Conservation (phyloP, 2,329 filamentous ascomycete species). For the Rhynchosporium graminicola region DNA sequence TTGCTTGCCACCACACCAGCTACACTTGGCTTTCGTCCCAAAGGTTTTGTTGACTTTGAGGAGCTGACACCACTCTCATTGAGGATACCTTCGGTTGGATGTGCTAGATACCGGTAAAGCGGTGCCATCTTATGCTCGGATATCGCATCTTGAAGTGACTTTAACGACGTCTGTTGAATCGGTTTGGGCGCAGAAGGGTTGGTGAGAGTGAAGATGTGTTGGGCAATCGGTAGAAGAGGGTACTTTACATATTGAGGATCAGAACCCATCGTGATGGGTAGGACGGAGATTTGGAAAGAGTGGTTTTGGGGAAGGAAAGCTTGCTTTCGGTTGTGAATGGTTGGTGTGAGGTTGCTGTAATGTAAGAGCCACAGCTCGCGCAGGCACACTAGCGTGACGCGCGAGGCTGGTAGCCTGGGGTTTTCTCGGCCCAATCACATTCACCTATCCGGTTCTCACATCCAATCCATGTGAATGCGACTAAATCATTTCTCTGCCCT, state of each 20-base stretch:
- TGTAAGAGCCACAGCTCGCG: conserved; percentile 29
- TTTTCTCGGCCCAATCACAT: too few relatives aligned
- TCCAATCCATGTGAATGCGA: too few relatives aligned
- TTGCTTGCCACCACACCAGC: conserved; percentile 76
- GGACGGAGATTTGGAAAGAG: not conserved
- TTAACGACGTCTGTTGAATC: conserved; percentile 69
- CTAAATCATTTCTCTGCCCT: too few relatives aligned
- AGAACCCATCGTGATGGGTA: conserved; percentile 59
- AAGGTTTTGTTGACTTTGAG: conserved; percentile 52
- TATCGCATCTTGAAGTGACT: conserved; percentile 80
- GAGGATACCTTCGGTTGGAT: conserved; percentile 67
- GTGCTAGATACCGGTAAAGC: conserved; percentile 80
- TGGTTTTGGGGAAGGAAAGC: conserved; percentile 6
- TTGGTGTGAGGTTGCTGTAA: conserved; percentile 10
- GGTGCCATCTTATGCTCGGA: conserved; percentile 83
- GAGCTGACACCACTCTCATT: conserved; percentile 52
- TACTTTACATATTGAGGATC: conserved; percentile 86
- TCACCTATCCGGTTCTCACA: too few relatives aligned
- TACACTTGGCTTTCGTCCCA: conserved; percentile 67
- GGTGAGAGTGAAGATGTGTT: conserved; percentile 85
- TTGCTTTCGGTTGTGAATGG: conserved; percentile 9
- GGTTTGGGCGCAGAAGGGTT: conserved; percentile 70
- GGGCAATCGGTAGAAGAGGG: conserved; percentile 76
- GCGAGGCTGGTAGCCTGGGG: not conserved
- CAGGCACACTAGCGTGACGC: conserved; percentile 36